Evolutionary conservation across 164 flowering plant species (phyloP), one percentile per base, ranked within the genome.

Genomic region (Liriodendron chinense): DNA sequence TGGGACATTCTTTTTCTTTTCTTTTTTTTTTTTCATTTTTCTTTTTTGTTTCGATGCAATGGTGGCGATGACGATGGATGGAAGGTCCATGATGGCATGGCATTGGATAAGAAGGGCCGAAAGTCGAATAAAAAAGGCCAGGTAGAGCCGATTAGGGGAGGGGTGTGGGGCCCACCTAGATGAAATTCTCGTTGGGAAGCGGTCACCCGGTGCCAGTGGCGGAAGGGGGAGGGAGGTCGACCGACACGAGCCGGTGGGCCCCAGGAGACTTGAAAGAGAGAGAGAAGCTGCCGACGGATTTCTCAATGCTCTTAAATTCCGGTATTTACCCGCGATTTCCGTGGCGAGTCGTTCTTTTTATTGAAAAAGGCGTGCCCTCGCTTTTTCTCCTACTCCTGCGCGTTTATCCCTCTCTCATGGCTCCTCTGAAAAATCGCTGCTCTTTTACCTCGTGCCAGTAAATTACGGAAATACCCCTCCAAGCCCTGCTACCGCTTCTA

Each of bases 301-400:
- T 61, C 64, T 61, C 9, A 61, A 61, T 18, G 64, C 20, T 61
- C 64, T 61, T 61, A 18, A 61, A 18, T 16, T 61, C 64, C 64
- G 64, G 23, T 61, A 61, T 61, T 61, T 61, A 61, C 64, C 64
- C 64, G 64, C 64, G 64, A 61, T 61, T 61, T 22, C 64, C 64
- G 64, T 61, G 64, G 20, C 64, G 8, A 7, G 64, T 4, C 64
- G 22, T 18, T 22, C 9, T 20, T 20, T 59, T 20, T 59, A 61
- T 18, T 18, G 64, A 16, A n/a, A n/a, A 61, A 59, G 21, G 9
- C 20, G 64, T 7, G 23, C 64, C 64, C 8, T n/a, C 10, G 1
- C 23, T 16, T 61, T 61, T 61, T 61, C 64, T 22, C 64, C 7
- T n/a, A 7, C 64, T 61, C 21, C 21, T 9, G 16, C 64, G 64